Evolutionary conservation across 176 grass and related monocot species (phyloP), one percentile per base, ranked within the genome.

Genomic region (Oryza australiensis): DNA sequence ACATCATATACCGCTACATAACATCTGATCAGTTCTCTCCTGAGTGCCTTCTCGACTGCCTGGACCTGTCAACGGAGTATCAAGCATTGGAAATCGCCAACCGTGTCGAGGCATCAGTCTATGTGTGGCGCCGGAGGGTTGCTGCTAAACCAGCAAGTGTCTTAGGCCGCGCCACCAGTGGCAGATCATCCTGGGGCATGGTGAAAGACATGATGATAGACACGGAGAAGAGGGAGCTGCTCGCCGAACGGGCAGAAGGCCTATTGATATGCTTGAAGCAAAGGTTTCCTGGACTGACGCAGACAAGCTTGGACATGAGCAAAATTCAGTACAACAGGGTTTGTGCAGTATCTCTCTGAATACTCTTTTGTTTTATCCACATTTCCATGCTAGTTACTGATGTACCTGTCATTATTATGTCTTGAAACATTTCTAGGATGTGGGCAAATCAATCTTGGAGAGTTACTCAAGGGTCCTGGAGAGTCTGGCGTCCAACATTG

Each of bases 281-380:
- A 73, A 95, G 97, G 83, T 99, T 99, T 64, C 97, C 97, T 63
- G 91, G 80, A 30, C 87, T 99, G 45, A 95, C 97, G 2, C 97
- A 99, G 72, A 99, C 97, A 29, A 91, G 87, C 32, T 68, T 99
- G 53, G 97, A 99, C 81, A 96, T 88, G 82, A 90, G 97, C 91
- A 99, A 96, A 76, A 95, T 99, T 68, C 97, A 99, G 68, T 94
- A 85, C 77, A 99, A 96, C 74, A 94, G 93, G 91, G 97, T 95
- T 80, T 64, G 82, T 66, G 16, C 48, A 59, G 13, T 57, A 48
- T 68, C 64, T 51, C 53, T 63, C 32, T 65, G 18, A 22, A 40
- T 72, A 27, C 23, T 34, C 51, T 30, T 29, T 55, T 73, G 64
- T 20, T 23, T 24, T 35, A 33, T 0, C 15, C 16, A 73, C 82